A percentile compares a stretch with the other conserved stretches of the same genome.
phyloP scores from a whole-genome alignment of 331 rosid species.

The Quercus lobata region DNA sequence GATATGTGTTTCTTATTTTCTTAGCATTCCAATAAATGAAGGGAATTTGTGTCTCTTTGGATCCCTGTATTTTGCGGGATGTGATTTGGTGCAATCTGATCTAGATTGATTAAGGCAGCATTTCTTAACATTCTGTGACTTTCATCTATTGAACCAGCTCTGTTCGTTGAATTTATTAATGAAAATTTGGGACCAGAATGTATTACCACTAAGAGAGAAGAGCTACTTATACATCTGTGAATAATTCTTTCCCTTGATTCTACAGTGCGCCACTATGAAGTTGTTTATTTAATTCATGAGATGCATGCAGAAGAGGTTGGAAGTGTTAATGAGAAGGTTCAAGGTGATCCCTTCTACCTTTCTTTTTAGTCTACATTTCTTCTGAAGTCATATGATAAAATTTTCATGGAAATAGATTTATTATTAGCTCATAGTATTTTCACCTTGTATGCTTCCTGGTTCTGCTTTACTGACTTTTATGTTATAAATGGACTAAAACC shows the following conservation, averaged over 20 bases:
- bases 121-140: neutral
- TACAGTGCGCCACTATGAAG: constrained; percentile 91
- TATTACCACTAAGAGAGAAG: constrained; percentile 10
- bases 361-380: neutral
- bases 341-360: constrained; percentile 40
- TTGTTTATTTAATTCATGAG: constrained; percentile 86
- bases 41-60: neutral
- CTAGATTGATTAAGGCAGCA: neutral
- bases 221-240: constrained; percentile 18
- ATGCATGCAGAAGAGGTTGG: constrained; percentile 70
- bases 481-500: neutral
- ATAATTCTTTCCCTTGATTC: constrained; percentile 8
- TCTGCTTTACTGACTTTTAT: neutral
- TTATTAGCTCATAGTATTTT: neutral
- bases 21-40: neutral
- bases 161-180: neutral
- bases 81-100: neutral
- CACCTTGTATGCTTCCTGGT: neutral
- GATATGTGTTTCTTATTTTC: neutral
- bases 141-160: neutral
- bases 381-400: neutral
- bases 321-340: constrained; percentile 66
- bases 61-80: neutral
- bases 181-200: neutral
- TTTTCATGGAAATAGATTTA: neutral